Evolutionary conservation across 2,329 filamentous ascomycete species (phyloP).

Genomic region (Stagonosporopsis vannaccii): DNA sequence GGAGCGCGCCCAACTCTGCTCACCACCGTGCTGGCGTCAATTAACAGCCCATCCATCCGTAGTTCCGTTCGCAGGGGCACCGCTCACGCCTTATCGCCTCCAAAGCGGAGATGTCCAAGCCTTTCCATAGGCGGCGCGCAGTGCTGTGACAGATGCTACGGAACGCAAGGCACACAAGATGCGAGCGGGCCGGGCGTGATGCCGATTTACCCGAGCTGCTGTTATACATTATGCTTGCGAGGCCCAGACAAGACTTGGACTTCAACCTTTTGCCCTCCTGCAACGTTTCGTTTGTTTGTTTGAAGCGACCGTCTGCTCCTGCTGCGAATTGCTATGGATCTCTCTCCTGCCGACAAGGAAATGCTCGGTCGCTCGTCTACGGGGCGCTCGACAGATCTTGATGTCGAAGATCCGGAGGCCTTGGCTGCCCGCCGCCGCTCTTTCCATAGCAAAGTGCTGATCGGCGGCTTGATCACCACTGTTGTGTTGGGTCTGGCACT

Average conservation of each 20-base stretch:
- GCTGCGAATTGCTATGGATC: not conserved
- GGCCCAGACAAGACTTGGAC: not conserved
- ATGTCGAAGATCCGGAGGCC: not conserved
- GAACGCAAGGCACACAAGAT: constrained; percentile 13
- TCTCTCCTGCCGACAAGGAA: not conserved
- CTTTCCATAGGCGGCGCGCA: not conserved
- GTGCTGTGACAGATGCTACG: constrained; percentile 2
- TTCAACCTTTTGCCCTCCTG: not conserved
- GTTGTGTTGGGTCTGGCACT: constrained; percentile 58
- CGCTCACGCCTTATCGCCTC: not conserved
- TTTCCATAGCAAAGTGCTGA: constrained; percentile 32
- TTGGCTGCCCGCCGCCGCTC: not conserved
- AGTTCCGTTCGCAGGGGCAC: not conserved
- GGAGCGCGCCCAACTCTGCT: too few relatives aligned
- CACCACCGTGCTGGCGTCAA: not conserved
- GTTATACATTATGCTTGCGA: constrained; percentile 7
- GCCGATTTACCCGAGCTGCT: constrained; percentile 13
- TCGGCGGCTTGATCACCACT: constrained; percentile 28
- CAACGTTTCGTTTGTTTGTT: not conserved
- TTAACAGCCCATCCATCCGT: not conserved
- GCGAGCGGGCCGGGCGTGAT: constrained; percentile 9
- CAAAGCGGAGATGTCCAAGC: not conserved
- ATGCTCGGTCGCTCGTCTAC: constrained; percentile 10
- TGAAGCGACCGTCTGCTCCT: not conserved
- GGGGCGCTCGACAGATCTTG: not conserved